Base-by-base conservation (phyloP, 2,329 filamentous ascomycete genomes). In the Blumeriella jaapii region DNA sequence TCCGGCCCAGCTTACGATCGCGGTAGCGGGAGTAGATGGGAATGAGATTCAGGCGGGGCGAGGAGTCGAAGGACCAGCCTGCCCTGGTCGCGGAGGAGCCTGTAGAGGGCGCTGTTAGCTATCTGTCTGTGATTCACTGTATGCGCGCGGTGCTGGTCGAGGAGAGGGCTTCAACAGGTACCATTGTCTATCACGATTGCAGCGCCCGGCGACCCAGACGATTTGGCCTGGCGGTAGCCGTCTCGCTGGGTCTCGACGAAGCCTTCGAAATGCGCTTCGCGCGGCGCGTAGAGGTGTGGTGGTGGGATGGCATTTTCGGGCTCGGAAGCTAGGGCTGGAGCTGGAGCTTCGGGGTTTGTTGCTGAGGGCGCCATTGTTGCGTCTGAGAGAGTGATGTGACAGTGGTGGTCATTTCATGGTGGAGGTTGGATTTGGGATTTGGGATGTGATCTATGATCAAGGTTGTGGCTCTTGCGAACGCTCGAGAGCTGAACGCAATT, bases 141-240 rank as follows among this genome's bases (percentile, higher is more conserved):
- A 34, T 19, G 42, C 32, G 27, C 20, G 27, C 23, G 29, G 13
- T 17, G n/a, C 29, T 24, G 36, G 31, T n/a, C n/a, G n/a, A n/a
- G n/a, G n/a, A n/a, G n/a, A n/a, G n/a, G n/a, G n/a, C n/a, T n/a
- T n/a, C n/a, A n/a, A 17, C 17, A 28, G 14, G 34, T 63, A 93
- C 87, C 91, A 80, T 95, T 95, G 64, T 98, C 91, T 55, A 98
- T 96, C 44, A 98, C 83, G 53, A 98, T 95, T 32, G 86, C 84
- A 33, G 78, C 82, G 29, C 65, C 62, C 39, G 64, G 68, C 11
- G 67, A 59, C 13, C 69, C 61, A 14, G 55, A 57, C 38, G 71
- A 61, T 32, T 71, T 68, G 41, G 83, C 87, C 48, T 48, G 39
- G 10, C 29, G 39, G 54, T 81, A 86, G 30, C 82, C 83, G 51